These are phyloP conservation scores for Leptodontidium sp. DNA, from an alignment of 2,329 filamentous ascomycete genomes.

Conservation along the genomic window DNA sequence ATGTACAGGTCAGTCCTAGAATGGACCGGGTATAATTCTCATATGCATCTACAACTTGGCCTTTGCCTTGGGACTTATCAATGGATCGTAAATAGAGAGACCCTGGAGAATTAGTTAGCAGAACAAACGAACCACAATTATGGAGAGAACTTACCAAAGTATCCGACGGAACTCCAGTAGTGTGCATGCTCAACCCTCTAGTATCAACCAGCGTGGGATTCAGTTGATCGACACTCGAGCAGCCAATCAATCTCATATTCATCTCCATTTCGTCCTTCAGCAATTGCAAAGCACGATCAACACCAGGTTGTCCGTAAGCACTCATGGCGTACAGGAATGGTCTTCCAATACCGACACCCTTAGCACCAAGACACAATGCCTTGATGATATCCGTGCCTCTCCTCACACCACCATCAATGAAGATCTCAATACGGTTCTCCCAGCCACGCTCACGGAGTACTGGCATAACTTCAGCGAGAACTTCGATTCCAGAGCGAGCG, in stretches of 20 bases:
- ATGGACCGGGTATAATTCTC: slow-evolving; percentile 8
- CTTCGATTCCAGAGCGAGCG: slow-evolving; percentile 86
- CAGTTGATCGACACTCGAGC: slow-evolving; percentile 76
- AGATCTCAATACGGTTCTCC: slow-evolving; percentile 84
- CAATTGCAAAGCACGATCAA: slow-evolving; percentile 90
- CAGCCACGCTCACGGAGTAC: slow-evolving; percentile 77
- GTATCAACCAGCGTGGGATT: slow-evolving; percentile 83
- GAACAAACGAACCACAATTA: slow-evolving; percentile 20
- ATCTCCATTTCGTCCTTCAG: slow-evolving; percentile 98
- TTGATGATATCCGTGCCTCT: slow-evolving; percentile 95
- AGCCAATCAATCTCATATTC: slow-evolving; percentile 96
- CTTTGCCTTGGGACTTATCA: slow-evolving; percentile 56
- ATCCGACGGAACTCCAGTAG: slow-evolving; percentile 66
- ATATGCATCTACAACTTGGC: slow-evolving; percentile 53
- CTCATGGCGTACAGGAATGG: slow-evolving; percentile 98
- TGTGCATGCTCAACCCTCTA: slow-evolving; percentile 70
- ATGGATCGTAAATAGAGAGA: slow-evolving; percentile 52
- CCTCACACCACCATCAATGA: slow-evolving; percentile 88
- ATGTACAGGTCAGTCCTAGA: slow-evolving; percentile 27
- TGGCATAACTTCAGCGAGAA: slow-evolving; percentile 93
- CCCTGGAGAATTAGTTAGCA: slow-evolving; percentile 36
- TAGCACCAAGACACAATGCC: slow-evolving; percentile 90
- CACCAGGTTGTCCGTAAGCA: slow-evolving; percentile 85
- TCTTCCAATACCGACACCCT: slow-evolving; percentile 90
- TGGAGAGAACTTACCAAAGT: slow-evolving; percentile 52